A percentile compares a stretch with the other conserved stretches of the same genome.
phyloP scores from a whole-genome alignment of 208 protist species.

The Vickermania spadyakhi region DNA sequence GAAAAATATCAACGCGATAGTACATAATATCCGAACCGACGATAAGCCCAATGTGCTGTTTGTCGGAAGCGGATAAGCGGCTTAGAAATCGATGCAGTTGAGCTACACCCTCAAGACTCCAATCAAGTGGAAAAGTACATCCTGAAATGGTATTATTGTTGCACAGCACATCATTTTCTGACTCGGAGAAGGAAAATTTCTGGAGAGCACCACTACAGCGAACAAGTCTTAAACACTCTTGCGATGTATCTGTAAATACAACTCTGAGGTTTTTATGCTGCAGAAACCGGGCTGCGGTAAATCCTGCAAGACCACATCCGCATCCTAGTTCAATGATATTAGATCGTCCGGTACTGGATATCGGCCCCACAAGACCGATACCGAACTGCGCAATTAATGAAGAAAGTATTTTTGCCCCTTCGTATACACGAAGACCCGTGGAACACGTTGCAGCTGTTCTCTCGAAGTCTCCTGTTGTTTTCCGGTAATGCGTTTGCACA shows the following conservation, averaged over 20 bases:
- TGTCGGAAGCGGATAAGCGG: neutral
- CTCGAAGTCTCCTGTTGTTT: slow-evolving; percentile 17
- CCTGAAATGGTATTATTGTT: no score
- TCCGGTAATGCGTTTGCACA: slow-evolving; percentile 33
- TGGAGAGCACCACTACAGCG: slow-evolving; percentile 14
- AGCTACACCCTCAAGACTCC: slow-evolving; percentile 17
- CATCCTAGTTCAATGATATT: slow-evolving; percentile 50
- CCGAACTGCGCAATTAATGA: slow-evolving; percentile 38
- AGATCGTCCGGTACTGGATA: slow-evolving; percentile 1
- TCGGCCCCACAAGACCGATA: slow-evolving; percentile 8
- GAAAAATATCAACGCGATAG: slow-evolving; percentile 46
- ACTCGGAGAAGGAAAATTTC: no score
- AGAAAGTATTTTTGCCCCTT: slow-evolving; percentile 49
- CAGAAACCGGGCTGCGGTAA: slow-evolving; percentile 6
- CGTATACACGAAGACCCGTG: slow-evolving; percentile 65
- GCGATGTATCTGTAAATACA: slow-evolving; percentile 47
- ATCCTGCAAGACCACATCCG: slow-evolving; percentile 49
- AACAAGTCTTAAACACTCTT: slow-evolving; percentile 36
- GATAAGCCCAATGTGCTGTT: slow-evolving; percentile 12
- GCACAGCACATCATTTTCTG: no score
- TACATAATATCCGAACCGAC: slow-evolving; percentile 66
- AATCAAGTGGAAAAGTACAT: slow-evolving; percentile 27
- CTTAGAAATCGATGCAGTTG: slow-evolving; percentile 9
- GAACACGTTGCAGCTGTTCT: slow-evolving; percentile 15
- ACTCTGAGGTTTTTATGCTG: slow-evolving; percentile 6